Conservation (phyloP, 345 rosid genomes). For the Punica granatum region DNA sequence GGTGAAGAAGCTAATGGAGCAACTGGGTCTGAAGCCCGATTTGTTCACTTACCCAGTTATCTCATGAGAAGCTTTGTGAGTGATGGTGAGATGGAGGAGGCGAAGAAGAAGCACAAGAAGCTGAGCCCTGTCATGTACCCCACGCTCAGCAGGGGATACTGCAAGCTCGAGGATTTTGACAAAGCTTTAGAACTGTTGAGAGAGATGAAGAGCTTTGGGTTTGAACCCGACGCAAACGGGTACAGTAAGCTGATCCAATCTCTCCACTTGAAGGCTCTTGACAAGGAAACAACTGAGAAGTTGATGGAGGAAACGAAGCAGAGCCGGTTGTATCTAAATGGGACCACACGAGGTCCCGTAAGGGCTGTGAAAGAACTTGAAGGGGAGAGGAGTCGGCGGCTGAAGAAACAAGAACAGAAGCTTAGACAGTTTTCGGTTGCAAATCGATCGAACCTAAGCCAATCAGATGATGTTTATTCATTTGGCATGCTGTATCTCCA, state of each 20-base stretch:
- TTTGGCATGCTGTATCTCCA: not conserved
- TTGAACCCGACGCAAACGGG: constrained; percentile 58
- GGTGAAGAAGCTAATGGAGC: constrained; percentile 58
- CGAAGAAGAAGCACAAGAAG: constrained; percentile 64
- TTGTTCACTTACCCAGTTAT: constrained; percentile 69
- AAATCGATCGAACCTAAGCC: not conserved
- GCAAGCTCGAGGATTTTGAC: constrained; percentile 69
- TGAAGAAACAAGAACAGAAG: constrained; percentile 17
- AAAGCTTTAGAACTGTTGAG: constrained; percentile 54
- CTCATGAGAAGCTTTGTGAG: constrained; percentile 68
- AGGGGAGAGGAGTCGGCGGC: constrained; percentile 40
- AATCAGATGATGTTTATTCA: not conserved
- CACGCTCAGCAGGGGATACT: constrained; percentile 66
- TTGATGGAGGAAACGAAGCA: constrained; percentile 56
- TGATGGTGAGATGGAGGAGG: constrained; percentile 72
- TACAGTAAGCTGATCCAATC: constrained; percentile 76
- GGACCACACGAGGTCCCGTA: constrained; percentile 59
- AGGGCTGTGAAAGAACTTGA: constrained; percentile 77
- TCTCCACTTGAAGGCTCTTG: constrained; percentile 66
- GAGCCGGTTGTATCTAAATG: constrained; percentile 62
- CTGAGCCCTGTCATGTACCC: constrained; percentile 68
- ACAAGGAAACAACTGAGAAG: constrained; percentile 69
- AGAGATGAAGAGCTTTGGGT: constrained; percentile 66
- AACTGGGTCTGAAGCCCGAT: constrained; percentile 73
- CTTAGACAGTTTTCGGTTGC: constrained; percentile 8